A percentile compares a stretch with the other conserved stretches of the same genome.
phyloP scores from a whole-genome alignment of 805 yeast genomes.

The Candida easanensis region DNA sequence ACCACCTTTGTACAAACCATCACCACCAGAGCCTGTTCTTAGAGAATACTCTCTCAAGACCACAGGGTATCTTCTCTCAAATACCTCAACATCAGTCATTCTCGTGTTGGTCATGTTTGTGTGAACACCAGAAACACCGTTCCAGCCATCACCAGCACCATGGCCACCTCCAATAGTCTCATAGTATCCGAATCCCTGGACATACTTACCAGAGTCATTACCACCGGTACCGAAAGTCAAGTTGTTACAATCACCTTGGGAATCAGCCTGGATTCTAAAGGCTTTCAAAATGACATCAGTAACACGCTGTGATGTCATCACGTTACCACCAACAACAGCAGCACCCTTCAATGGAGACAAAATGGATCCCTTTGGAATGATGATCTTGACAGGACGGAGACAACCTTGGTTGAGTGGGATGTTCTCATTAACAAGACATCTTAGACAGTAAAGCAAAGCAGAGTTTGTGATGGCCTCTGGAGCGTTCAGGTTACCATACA shows the following conservation, averaged over 20 bases:
- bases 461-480: slow-evolving; percentile 88
- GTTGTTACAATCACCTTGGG: slow-evolving; percentile 95
- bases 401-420: slow-evolving; percentile 60
- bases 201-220: slow-evolving; percentile 44
- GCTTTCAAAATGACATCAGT: slow-evolving; percentile 88
- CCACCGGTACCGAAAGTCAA: slow-evolving; percentile 88
- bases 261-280: slow-evolving; percentile 86
- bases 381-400: slow-evolving; percentile 48
- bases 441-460: slow-evolving; percentile 81
- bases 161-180: slow-evolving; percentile 96
- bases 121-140: slow-evolving; percentile 87
- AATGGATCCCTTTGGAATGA: slow-evolving; percentile 58
- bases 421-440: slow-evolving; percentile 62
- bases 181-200: slow-evolving; percentile 81
- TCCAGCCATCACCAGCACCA: slow-evolving; percentile 87
- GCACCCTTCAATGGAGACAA: slow-evolving; percentile 79
- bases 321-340: slow-evolving; percentile 95
- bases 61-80: slow-evolving; percentile 87
- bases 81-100: slow-evolving; percentile 86
- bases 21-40: slow-evolving; percentile 76
- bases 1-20: slow-evolving; percentile 73
- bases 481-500: slow-evolving; percentile 88
- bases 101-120: slow-evolving; percentile 93
- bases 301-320: slow-evolving; percentile 89
- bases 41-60: slow-evolving; percentile 68